Evolutionary conservation across 2,329 filamentous ascomycete genomes (phyloP).

Genomic region (Ophiostoma pallidulum): DNA sequence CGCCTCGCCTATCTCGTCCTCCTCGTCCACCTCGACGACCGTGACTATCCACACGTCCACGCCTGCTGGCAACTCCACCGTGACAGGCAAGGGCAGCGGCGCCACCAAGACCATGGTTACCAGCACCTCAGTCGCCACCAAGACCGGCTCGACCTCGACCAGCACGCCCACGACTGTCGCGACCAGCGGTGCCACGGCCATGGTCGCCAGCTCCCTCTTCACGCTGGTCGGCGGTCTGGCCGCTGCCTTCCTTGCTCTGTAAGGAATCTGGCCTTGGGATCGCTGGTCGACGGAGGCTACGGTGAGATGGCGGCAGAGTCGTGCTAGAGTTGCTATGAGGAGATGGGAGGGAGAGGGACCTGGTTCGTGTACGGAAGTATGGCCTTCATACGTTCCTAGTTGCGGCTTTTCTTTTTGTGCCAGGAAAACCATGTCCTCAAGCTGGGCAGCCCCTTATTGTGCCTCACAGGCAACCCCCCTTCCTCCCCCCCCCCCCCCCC

Average conservation of each 20-base stretch:
- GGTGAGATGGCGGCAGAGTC: too few species aligned
- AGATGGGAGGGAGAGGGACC: background rate
- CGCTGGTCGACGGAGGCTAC: too few species aligned
- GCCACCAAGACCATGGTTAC: constrained; percentile 18
- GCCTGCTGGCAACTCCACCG: constrained; percentile 8
- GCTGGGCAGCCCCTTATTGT: too few species aligned
- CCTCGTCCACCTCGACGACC: constrained; percentile 5
- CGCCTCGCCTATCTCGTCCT: background rate
- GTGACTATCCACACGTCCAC: constrained; percentile 20
- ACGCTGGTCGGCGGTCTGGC: constrained; percentile 32
- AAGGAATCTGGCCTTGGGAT: too few species aligned
- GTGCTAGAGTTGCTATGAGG: too few species aligned
- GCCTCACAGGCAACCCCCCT: too few species aligned
- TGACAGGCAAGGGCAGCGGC: constrained; percentile 15
- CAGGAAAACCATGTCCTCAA: too few species aligned
- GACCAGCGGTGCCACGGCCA: constrained; percentile 30
- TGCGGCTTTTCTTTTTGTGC: too few species aligned
- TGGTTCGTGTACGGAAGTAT: too few species aligned
- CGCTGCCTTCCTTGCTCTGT: constrained; percentile 35
- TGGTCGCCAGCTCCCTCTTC: constrained; percentile 33
- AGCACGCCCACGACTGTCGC: constrained; percentile 6
- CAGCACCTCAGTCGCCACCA: constrained; percentile 20
- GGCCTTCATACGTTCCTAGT: too few species aligned
- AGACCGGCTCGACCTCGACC: constrained; percentile 20
- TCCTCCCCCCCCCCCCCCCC: too few species aligned